phyloP scores from a whole-genome alignment of 495 filamentous ascomycete species.

The Aspergillus mulundensis region DNA sequence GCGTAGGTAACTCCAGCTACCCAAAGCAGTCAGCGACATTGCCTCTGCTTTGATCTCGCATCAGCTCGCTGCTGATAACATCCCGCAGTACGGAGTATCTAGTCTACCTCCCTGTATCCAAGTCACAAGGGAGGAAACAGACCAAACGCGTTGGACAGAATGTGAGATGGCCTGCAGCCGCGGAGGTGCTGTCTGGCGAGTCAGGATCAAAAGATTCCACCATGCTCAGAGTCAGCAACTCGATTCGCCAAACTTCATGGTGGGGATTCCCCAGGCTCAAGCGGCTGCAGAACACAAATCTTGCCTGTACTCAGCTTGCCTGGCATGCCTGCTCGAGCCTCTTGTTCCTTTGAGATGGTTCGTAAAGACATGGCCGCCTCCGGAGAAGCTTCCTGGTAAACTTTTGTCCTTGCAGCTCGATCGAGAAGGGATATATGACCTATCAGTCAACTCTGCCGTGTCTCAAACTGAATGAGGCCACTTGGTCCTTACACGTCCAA shows the following conservation, averaged over 20 bases:
- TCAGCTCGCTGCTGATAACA: neutral
- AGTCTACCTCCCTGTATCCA: neutral
- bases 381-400: constrained; percentile 5
- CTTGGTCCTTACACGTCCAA: constrained; percentile 7
- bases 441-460: constrained; percentile 9
- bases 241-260: constrained; percentile 11
- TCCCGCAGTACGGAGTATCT: neutral
- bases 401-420: constrained; percentile 12
- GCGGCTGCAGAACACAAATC: constrained; percentile 12
- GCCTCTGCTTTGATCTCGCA: neutral
- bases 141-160: constrained; percentile 8
- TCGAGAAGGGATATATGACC: constrained; percentile 19
- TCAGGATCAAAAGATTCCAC: constrained; percentile 15
- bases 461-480: neutral
- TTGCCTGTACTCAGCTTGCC: neutral
- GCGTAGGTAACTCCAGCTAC: neutral
- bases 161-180: constrained; percentile 17
- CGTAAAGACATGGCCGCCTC: constrained; percentile 1
- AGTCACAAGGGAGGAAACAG: neutral
- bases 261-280: constrained; percentile 18
- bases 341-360: constrained; percentile 9
- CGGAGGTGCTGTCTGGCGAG: constrained; percentile 21
- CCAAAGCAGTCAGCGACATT: neutral
- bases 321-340: constrained; percentile 6
- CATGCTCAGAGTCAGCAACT: constrained; percentile 7